Base-by-base conservation (phyloP, 148 eudicot species). In the Chenopodium berlandieri region DNA sequence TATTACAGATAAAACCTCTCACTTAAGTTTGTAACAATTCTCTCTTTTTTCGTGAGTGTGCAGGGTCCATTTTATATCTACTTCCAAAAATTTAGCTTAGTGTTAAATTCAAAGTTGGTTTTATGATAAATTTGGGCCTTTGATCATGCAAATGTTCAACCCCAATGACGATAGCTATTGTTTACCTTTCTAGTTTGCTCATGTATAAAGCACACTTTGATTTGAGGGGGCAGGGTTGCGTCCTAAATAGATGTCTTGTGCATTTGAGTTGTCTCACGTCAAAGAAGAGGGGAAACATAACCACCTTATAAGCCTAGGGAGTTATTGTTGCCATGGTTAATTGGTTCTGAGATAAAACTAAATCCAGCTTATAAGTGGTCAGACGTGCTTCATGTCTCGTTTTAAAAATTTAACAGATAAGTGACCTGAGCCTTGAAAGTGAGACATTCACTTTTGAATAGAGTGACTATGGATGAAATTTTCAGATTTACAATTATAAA, bases 401-500 rank as follows among this genome's bases (percentile, higher is more conserved):
- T 20, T 62, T 0, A 62, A 62, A 62, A 5, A 58, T 58, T 4
- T 19, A 6, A 58, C 54, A 0, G 63, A 14, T 19, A 58, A 14
- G 58, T 52, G 48, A 23, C 16, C 19, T 27, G 30, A 44, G 7
- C 12, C 34, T 30, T 25, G 34, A 30, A 52, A 48, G 64, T 25
- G 22, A 52, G 65, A 40, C 50, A 54, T 72, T n/a, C 44, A 56
- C 14, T 20, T 67, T 34, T 5, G 68, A 23, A 54, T 11, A 37
- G 58, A 47, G 17, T 9, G 22, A 66, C 27, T 44, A 68, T 63
- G 27, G 27, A 40, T 19, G n/a, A 34, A 62, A 8, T 62, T 40
- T 40, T 37, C 27, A 72, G 48, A 72, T 77, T 58, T 82, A 77
- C 84, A 71, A 60, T 47, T n/a, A 23, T 70, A 11, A n/a, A 54